These are phyloP conservation scores for Cercospora nicotianae DNA, from an alignment of 2,329 filamentous ascomycete genomes.

Conservation along the genomic window DNA sequence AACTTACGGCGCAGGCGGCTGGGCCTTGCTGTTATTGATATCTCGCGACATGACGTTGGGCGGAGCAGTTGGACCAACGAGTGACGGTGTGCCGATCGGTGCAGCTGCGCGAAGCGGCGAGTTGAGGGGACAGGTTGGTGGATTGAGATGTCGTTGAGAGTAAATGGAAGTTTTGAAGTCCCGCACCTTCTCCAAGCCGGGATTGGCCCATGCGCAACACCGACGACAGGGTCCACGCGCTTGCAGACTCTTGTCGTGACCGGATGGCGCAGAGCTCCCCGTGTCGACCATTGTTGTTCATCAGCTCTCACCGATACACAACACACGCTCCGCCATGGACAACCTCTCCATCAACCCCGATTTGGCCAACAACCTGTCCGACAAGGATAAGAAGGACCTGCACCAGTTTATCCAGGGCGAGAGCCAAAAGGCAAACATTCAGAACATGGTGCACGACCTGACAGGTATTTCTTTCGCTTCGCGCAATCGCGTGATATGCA, in stretches of 20 bases:
- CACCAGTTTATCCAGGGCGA: constrained; percentile 83
- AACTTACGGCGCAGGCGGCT: constrained; percentile 17
- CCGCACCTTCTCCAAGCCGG: constrained; percentile 1
- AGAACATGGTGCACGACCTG: constrained; percentile 39
- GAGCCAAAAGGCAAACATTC: constrained; percentile 76
- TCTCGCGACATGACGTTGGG: constrained; percentile 9
- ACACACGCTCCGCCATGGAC: constrained; percentile 28
- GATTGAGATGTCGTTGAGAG: constrained; percentile 7
- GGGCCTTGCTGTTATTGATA: constrained; percentile 5
- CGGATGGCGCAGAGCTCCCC: constrained; percentile 1
- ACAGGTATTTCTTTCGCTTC: constrained; percentile 20
- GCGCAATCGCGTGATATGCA: constrained; percentile 60
- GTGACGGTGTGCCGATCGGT: not conserved
- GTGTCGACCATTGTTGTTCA: not conserved
- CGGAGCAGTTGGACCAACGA: not conserved
- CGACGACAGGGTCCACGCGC: not conserved
- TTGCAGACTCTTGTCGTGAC: not conserved
- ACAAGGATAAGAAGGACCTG: constrained; percentile 68
- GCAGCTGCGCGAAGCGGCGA: not conserved
- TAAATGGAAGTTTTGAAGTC: constrained; percentile 5
- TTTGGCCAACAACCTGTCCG: constrained; percentile 33
- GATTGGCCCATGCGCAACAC: constrained; percentile 2
- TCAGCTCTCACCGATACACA: not conserved
- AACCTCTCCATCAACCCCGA: constrained; percentile 32
- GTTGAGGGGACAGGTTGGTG: not conserved